Conservation (phyloP, 306 rosid species). For the Glycyrrhiza uralensis region DNA sequence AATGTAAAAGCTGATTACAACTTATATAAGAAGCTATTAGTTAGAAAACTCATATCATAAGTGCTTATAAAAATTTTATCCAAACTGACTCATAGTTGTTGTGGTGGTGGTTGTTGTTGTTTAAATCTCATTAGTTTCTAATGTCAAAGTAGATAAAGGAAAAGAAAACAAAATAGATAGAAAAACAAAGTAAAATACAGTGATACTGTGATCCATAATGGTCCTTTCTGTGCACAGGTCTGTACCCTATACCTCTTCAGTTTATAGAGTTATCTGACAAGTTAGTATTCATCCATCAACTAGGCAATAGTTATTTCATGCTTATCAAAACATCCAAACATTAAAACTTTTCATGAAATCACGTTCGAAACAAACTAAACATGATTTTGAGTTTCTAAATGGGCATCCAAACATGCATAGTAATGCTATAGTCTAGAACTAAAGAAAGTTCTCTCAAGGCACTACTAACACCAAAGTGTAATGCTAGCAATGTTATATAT, state of each 20-base stretch:
- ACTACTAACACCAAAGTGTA: not conserved
- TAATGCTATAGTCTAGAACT: not conserved
- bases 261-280: not conserved
- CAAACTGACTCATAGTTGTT: no score
- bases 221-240: not conserved
- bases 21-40: no score
- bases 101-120: no score
- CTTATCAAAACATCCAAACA: no score
- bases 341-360: no score
- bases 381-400: no score
- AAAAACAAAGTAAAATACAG: not conserved
- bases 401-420: no score
- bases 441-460: conserved; percentile 1
- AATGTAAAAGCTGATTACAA: no score
- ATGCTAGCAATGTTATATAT: not conserved
- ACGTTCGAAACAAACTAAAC: no score
- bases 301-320: not conserved
- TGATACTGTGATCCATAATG: not conserved
- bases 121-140: not conserved
- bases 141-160: not conserved
- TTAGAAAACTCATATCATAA: no score
- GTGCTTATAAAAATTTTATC: no score
- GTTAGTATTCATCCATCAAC: not conserved
- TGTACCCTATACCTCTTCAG: not conserved
- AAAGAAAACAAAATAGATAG: not conserved